These are phyloP conservation scores for Aspergillus brasiliensis DNA, from an alignment of 2,329 filamentous ascomycete genomes.

Conservation along the genomic window DNA sequence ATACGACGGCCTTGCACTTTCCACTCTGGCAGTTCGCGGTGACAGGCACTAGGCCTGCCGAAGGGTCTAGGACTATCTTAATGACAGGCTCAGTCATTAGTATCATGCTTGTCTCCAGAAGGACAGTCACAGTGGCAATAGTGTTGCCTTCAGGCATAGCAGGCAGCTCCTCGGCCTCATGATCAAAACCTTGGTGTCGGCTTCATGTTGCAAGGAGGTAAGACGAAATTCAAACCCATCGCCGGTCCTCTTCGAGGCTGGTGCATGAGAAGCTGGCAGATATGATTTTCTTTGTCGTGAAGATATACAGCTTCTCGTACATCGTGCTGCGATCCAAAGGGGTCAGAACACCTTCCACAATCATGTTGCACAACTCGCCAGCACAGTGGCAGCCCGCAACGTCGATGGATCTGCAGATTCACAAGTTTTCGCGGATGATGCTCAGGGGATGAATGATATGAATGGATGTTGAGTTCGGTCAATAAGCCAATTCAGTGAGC, in stretches of 20 bases:
- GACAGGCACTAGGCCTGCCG: slow-evolving; percentile 46
- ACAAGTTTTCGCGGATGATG: too few species aligned
- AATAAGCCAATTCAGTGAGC: too few species aligned
- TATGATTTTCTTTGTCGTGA: slow-evolving; percentile 38
- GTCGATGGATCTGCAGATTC: slow-evolving; percentile 3
- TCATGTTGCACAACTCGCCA: slow-evolving; percentile 51
- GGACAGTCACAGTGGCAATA: slow-evolving; percentile 47
- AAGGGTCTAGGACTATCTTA: slow-evolving; percentile 45
- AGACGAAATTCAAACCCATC: slow-evolving; percentile 44
- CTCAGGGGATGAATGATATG: too few species aligned
- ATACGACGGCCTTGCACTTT: slow-evolving; percentile 47
- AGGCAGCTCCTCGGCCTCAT: slow-evolving; percentile 51
- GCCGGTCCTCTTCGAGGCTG: slow-evolving; percentile 49
- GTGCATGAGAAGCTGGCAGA: slow-evolving; percentile 48
- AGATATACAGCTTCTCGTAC: slow-evolving; percentile 53
- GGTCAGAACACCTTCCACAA: slow-evolving; percentile 51
- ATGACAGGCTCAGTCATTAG: slow-evolving; percentile 49
- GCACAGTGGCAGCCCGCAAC: slow-evolving; percentile 24
- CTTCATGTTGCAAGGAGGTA: slow-evolving; percentile 47
- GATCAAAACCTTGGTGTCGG: slow-evolving; percentile 49
- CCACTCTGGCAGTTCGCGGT: slow-evolving; percentile 46
- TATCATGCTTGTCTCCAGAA: slow-evolving; percentile 52
- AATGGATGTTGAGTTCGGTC: too few species aligned
- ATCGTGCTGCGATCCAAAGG: slow-evolving; percentile 42
- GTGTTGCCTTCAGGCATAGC: slow-evolving; percentile 51